These are phyloP conservation scores for Amauroascus niger DNA, from an alignment of 2,329 filamentous ascomycete species.

Conservation along the genomic window DNA sequence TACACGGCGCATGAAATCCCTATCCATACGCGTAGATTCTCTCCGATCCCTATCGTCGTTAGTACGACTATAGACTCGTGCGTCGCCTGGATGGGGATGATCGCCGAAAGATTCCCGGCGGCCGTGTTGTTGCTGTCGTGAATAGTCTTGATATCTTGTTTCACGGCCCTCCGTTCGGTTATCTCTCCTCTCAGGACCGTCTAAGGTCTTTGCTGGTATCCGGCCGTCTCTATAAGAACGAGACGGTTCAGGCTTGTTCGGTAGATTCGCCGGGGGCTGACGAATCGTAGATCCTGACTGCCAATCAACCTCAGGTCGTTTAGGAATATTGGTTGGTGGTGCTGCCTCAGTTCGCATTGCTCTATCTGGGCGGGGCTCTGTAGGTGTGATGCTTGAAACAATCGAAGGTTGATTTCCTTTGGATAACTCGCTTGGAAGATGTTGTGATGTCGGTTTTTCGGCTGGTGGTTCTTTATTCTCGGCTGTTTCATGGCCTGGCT, in stretches of 20 bases:
- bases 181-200: conserved; percentile 33
- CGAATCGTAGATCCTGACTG: conserved; percentile 21
- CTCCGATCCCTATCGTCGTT: conserved; percentile 26
- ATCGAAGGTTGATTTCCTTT: not conserved
- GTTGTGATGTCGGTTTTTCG: not conserved
- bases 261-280: conserved; percentile 30
- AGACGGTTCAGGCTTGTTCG: conserved; percentile 26
- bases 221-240: conserved; percentile 33
- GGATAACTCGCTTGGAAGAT: not conserved
- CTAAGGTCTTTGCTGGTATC: conserved; percentile 31
- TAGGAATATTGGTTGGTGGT: conserved; percentile 28
- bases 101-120: conserved; percentile 27
- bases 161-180: conserved; percentile 29
- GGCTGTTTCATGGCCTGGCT: not conserved
- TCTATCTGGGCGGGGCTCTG: not conserved
- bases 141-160: conserved; percentile 29
- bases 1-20: conserved; percentile 28
- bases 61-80: conserved; percentile 30
- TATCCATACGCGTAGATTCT: conserved; percentile 17
- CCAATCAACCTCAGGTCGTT: conserved; percentile 33
- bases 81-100: conserved; percentile 22
- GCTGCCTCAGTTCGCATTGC: conserved; percentile 23
- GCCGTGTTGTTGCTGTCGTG: conserved; percentile 29
- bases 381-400: not conserved
- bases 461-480: not conserved